Conservation (phyloP, 371 early-diverging fungal species). For the Mortierella sp. region DNA sequence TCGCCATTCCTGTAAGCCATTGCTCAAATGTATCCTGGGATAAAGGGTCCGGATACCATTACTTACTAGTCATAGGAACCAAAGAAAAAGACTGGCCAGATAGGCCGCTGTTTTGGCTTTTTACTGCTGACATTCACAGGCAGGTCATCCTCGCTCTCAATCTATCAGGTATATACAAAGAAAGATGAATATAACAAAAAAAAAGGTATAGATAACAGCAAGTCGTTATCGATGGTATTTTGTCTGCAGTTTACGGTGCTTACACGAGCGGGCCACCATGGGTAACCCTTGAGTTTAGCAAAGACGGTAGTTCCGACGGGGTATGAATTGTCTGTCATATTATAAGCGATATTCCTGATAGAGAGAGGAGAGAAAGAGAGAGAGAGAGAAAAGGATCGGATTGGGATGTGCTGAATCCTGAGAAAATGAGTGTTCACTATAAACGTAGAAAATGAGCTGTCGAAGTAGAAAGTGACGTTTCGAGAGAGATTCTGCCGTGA, state of each 20-base stretch:
- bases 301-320: slow-evolving; percentile 74
- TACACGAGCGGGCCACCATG: slow-evolving; percentile 87
- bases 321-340: slow-evolving; percentile 59
- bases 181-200: neutral
- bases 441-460: neutral
- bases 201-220: neutral
- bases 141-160: slow-evolving; percentile 68
- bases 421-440: neutral
- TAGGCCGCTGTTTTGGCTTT: slow-evolving; percentile 66
- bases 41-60: neutral
- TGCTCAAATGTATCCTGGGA: neutral
- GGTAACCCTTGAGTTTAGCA: slow-evolving; percentile 81
- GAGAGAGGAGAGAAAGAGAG: neutral
- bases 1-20: neutral
- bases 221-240: neutral
- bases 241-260: slow-evolving; percentile 28
- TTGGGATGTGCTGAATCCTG: neutral
- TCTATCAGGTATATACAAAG: slow-evolving; percentile 43
- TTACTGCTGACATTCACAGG: slow-evolving; percentile 67
- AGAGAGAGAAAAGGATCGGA: neutral
- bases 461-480: slow-evolving; percentile 2
- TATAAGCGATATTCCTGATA: neutral
- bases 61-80: slow-evolving; percentile 83
- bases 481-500: neutral
- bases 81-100: slow-evolving; percentile 76